A percentile compares a stretch with the other conserved stretches of the same genome.
phyloP scores from a whole-genome alignment of 352 stramenopile species.

The Ophiocytium majus region DNA sequence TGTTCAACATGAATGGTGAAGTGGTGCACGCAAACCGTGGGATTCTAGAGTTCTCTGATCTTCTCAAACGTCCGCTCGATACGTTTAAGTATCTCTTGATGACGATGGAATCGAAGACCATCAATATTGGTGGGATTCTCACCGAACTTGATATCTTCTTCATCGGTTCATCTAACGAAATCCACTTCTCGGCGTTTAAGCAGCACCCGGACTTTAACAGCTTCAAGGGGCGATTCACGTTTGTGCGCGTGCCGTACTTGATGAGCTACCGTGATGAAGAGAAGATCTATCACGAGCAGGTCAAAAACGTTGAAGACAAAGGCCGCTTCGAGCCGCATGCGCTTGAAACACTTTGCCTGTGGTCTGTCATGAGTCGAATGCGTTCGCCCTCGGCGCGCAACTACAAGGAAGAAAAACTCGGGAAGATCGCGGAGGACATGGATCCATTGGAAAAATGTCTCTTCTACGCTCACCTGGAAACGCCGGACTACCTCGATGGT shows the following conservation, averaged over 20 bases:
- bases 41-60: constrained; percentile 5
- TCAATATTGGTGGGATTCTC: constrained; percentile 2
- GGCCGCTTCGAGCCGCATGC: background rate
- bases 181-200: constrained; percentile 5
- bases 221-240: constrained; percentile 2
- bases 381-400: background rate
- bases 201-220: background rate
- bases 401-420: constrained; percentile 1
- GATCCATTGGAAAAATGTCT: background rate
- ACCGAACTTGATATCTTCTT: constrained; percentile 17
- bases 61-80: constrained; percentile 15
- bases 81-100: constrained; percentile 18
- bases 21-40: constrained; percentile 2
- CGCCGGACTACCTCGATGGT: background rate
- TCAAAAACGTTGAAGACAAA: background rate
- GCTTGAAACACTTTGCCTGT: background rate
- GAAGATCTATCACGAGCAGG: constrained; percentile 5
- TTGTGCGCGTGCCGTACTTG: background rate
- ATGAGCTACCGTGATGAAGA: constrained; percentile 15
- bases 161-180: constrained; percentile 17
- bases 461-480: background rate
- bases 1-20: background rate
- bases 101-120: constrained; percentile 14
- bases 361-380: constrained; percentile 2
- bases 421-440: background rate